Conservation (phyloP, 257 asterid species). For the Nicotiana paniculata region DNA sequence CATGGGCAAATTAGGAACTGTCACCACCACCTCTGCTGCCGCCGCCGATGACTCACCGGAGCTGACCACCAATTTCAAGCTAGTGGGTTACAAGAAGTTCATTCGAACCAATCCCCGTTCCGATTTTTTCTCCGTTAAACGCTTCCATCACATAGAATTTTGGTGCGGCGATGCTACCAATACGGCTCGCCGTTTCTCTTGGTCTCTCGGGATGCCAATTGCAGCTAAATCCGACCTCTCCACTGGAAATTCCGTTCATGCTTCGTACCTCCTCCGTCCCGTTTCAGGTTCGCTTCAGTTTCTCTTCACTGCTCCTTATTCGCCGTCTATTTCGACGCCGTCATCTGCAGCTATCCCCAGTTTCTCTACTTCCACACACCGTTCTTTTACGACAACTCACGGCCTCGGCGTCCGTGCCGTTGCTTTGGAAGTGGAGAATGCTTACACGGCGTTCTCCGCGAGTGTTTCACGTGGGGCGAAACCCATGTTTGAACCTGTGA, state of each 20-base stretch:
- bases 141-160: slow-evolving; percentile 85
- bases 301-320: slow-evolving; percentile 85
- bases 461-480: slow-evolving; percentile 65
- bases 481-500: slow-evolving; percentile 43
- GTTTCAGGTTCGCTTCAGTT: slow-evolving; percentile 59
- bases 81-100: slow-evolving; percentile 55
- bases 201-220: slow-evolving; percentile 87
- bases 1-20: slow-evolving; percentile 25
- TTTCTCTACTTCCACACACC: slow-evolving; percentile 40
- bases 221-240: slow-evolving; percentile 80
- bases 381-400: slow-evolving; percentile 49
- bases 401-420: slow-evolving; percentile 87
- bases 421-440: slow-evolving; percentile 56
- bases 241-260: slow-evolving; percentile 82
- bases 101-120: slow-evolving; percentile 53
- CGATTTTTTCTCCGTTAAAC: slow-evolving; percentile 51
- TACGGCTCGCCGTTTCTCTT: slow-evolving; percentile 66
- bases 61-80: slow-evolving; percentile 30
- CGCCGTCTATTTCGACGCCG: slow-evolving; percentile 37
- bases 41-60: neutral
- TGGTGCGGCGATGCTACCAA: slow-evolving; percentile 92
- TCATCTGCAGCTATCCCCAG: slow-evolving; percentile 59
- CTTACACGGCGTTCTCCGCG: slow-evolving; percentile 42
- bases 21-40: slow-evolving; percentile 17
- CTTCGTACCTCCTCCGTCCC: slow-evolving; percentile 78